Conservation (phyloP, 768 basidiomycete genomes). For the Suillus variegatus region DNA sequence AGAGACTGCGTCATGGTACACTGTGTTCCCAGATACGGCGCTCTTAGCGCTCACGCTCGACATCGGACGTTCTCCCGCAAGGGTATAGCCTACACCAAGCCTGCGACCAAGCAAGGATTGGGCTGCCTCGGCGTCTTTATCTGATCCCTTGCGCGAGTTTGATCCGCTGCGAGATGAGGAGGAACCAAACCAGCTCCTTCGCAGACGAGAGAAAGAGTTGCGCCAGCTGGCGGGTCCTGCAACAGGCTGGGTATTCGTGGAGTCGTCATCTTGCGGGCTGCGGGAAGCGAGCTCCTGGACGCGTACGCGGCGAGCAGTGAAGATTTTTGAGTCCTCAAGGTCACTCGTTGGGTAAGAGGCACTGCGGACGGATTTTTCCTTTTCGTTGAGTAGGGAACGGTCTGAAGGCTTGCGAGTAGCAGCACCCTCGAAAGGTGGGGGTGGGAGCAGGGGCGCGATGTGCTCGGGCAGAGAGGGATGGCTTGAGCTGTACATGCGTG, state of each 20-base stretch:
- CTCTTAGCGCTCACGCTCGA: slow-evolving; percentile 61
- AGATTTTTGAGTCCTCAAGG: slow-evolving; percentile 32
- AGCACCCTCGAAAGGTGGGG: slow-evolving; percentile 38
- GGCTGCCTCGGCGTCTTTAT: slow-evolving; percentile 50
- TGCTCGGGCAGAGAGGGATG: slow-evolving; percentile 28
- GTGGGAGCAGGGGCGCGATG: slow-evolving; percentile 39
- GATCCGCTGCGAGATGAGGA: slow-evolving; percentile 33
- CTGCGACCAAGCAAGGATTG: slow-evolving; percentile 37
- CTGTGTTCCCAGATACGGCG: slow-evolving; percentile 51
- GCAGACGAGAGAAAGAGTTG: slow-evolving; percentile 45
- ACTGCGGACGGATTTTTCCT: slow-evolving; percentile 35
- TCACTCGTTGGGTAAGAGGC: slow-evolving; percentile 35
- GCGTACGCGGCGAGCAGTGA: slow-evolving; percentile 41
- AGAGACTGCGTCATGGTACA: slow-evolving; percentile 66
- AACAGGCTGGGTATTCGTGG: slow-evolving; percentile 13
- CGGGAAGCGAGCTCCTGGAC: slow-evolving; percentile 35
- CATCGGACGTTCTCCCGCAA: slow-evolving; percentile 51
- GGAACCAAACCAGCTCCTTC: slow-evolving; percentile 60
- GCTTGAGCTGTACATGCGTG: slow-evolving; percentile 30
- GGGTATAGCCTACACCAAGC: slow-evolving; percentile 37
- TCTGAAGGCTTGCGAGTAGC: slow-evolving; percentile 21
- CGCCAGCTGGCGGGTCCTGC: slow-evolving; percentile 36
- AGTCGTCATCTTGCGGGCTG: slow-evolving; percentile 23
- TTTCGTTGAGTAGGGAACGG: slow-evolving; percentile 28
- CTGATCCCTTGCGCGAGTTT: slow-evolving; percentile 26